Evolutionary conservation across 1,139 yeast species (phyloP), one percentile per base, ranked within the genome.

Genomic region (Candida tropicalis): DNA sequence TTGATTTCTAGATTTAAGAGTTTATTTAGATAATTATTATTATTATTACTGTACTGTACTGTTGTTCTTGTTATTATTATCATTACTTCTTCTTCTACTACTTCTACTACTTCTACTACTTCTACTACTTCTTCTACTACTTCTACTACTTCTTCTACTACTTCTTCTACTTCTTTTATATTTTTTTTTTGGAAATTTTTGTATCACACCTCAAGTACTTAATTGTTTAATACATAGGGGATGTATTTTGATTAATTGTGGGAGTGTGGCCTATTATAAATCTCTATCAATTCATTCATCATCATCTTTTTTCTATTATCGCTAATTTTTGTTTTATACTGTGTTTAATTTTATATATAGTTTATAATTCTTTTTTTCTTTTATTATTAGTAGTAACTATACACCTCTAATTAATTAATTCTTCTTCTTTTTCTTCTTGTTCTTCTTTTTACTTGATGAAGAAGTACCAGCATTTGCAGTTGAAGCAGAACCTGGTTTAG

Each of bases 1-100:
- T 56, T 71, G 41, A 52, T 70, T 38, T 57, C 70, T 18, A 59
- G 63, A 43, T 64, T 71, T 50, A 63, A 57, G 48, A 65, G 66
- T 24, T 62, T 70, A 35, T 71, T 71, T 54, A 62, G 51, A 52
- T 63, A 60, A 42, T 58, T 47, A 18, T 28, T 34, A 29, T 37
- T 25, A 28, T n/a, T 24, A 17, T 39, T 23, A 23, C 17, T 17
- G 23, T 25, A 11, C 13, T 10, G 27, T 24, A 11, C 11, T 24
- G 27, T 10, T 22, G 24, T 6, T 22, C 9, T 6, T 9, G 9
- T 6, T 6, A 6, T 22, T 22, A 22, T 22, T 22, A 7, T 22
- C 24, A 22, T 22, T 18, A 48, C 46, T 51, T 48, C 38, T 52
- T 53, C 48, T 53, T 53, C 32, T 12, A n/a, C n/a, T n/a, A n/a